These are phyloP conservation scores for Ophioceras dolichostomum DNA, from an alignment of 2,329 filamentous ascomycete species.

Conservation along the genomic window DNA sequence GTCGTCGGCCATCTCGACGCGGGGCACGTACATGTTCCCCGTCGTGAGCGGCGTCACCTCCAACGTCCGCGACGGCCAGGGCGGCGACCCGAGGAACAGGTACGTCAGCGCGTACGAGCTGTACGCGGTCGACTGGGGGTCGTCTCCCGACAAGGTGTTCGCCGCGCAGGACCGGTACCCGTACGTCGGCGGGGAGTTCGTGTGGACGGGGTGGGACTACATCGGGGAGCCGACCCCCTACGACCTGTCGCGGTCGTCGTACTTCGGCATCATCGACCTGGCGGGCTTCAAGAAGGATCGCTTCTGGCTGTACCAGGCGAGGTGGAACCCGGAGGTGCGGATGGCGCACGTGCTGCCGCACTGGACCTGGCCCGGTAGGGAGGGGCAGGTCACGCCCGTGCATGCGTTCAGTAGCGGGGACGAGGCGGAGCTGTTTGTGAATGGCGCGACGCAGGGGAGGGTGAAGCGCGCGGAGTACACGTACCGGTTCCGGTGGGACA, in stretches of 20 bases:
- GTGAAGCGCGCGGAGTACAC: constrained; percentile 18
- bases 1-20: constrained; percentile 31
- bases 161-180: constrained; percentile 29
- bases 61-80: constrained; percentile 21
- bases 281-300: constrained; percentile 45
- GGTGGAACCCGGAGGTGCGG: constrained; percentile 33
- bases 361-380: constrained; percentile 39
- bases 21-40: constrained; percentile 40
- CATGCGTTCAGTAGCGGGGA: constrained; percentile 40
- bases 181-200: constrained; percentile 35
- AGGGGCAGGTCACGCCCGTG: constrained; percentile 35
- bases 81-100: constrained; percentile 20
- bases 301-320: constrained; percentile 40
- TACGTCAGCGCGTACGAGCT: constrained; percentile 39
- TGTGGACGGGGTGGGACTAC: constrained; percentile 18
- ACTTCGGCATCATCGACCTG: constrained; percentile 44
- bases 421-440: constrained; percentile 42
- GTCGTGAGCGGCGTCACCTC: constrained; percentile 22
- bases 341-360: constrained; percentile 42
- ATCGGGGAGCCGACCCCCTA: constrained; percentile 22
- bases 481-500: constrained; percentile 43
- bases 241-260: constrained; percentile 31
- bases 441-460: constrained; percentile 31
- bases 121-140: constrained; percentile 31
- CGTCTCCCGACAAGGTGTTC: constrained; percentile 42